phyloP scores from a whole-genome alignment of 2,329 filamentous ascomycete species.

The Cladophialophora chaetospira region DNA sequence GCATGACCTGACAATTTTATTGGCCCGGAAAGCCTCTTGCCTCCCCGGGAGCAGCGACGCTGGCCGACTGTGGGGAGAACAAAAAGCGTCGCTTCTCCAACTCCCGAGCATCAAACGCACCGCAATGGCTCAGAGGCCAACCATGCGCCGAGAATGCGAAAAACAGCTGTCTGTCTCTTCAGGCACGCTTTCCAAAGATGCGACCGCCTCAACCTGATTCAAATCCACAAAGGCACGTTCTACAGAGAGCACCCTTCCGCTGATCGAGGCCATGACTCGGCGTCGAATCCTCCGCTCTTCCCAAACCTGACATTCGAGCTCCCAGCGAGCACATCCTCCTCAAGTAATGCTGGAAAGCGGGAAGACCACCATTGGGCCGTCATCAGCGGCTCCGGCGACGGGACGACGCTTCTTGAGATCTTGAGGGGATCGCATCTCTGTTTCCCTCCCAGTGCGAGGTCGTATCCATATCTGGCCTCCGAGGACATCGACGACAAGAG shows the following conservation, averaged over 20 bases:
- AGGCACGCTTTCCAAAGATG: constrained; percentile 10
- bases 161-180: constrained; percentile 20
- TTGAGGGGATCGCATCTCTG: constrained; percentile 75
- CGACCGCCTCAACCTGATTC: constrained; percentile 57
- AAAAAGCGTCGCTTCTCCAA: constrained; percentile 2
- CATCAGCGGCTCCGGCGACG: constrained; percentile 70
- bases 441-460: constrained; percentile 72
- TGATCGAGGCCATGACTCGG: constrained; percentile 43
- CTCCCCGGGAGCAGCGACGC: too few relatives aligned
- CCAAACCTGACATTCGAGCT: constrained; percentile 69
- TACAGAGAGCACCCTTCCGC: constrained; percentile 71
- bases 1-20: too few relatives aligned
- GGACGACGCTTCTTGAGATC: constrained; percentile 80
- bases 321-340: constrained; percentile 49
- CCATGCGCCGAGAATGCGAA: constrained; percentile 24
- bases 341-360: constrained; percentile 39
- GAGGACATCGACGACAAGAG: constrained; percentile 58
- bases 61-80: too few relatives aligned
- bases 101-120: not conserved
- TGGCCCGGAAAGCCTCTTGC: too few relatives aligned
- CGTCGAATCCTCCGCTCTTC: constrained; percentile 73
- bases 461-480: constrained; percentile 75
- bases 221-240: constrained; percentile 78
- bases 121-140: not conserved
- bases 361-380: constrained; percentile 73